Evolutionary conservation across 345 rosid genomes (phyloP).

Genomic region (Eucalyptus paniculata): DNA sequence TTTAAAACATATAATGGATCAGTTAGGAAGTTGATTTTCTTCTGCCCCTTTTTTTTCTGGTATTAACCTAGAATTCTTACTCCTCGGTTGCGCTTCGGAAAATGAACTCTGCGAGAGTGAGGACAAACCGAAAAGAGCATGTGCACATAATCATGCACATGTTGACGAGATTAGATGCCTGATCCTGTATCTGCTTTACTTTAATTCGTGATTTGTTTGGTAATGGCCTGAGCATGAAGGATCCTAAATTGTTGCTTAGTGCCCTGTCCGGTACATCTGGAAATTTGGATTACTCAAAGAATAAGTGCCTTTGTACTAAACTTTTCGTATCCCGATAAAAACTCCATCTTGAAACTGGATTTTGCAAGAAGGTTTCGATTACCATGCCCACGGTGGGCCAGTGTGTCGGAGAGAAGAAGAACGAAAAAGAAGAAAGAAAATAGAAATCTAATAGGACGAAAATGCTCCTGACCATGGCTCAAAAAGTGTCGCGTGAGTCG

Average conservation of each 20-base stretch:
- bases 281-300: background rate
- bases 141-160: background rate
- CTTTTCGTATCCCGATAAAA: background rate
- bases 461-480: background rate
- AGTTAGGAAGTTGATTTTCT: background rate
- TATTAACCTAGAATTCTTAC: background rate
- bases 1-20: background rate
- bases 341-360: background rate
- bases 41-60: background rate
- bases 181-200: background rate
- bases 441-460: background rate
- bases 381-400: background rate
- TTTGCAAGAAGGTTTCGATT: background rate
- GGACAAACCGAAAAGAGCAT: background rate
- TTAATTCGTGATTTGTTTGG: background rate
- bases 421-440: background rate
- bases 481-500: background rate
- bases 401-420: background rate
- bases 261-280: background rate
- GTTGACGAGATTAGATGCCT: background rate
- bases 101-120: background rate
- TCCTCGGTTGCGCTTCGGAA: background rate
- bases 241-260: background rate
- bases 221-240: background rate
- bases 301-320: background rate